Base-by-base conservation (phyloP, 345 rosid genomes). In the Chamaenerion angustifolium region DNA sequence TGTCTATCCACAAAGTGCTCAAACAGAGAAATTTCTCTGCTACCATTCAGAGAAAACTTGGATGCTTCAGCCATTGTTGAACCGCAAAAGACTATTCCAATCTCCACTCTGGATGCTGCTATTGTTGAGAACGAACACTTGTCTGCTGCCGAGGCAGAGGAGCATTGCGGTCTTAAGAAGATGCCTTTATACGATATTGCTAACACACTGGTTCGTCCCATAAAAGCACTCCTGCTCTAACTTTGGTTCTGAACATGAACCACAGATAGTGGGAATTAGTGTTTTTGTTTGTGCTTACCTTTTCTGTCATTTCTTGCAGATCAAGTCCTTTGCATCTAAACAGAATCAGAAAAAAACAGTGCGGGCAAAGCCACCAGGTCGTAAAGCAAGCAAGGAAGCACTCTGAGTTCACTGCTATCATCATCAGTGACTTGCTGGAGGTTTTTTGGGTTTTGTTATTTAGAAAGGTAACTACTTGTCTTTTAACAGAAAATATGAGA, bases 161-260 rank as follows among this genome's bases (percentile, higher is more conserved):
- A 70, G 19, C 63, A 77, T 16, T 44, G 61, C 13, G 69, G 63
- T 12, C 52, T 61, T n/a, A 74, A 56, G 51, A 81, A 74, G 73
- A 78, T 79, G 72, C 86, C 95, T 18, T 62, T 90, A 46, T 77
- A 75, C 27, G 88, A 83, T 72, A 81, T 81, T 42, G 95, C 85
- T 57, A 90, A 86, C 51, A 74, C 70, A 58, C 51, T 60, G 75
- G 87, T 75, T 73, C 46, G 63, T 46, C 57, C 51, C 49, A 48
- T 52, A 35, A 21, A 41, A 37, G 19, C 13, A 40, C 17, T 18
- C 42, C 11, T 27, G 11, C 12, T 37, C 17, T 37, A 12, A 31
- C 4, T 10, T 31, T 21, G 13, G 11, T 19, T 17, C 16, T 46
- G 17, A 10, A 16, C 6, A 10, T 46, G 11, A 15, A 14, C 17